A percentile compares a stretch with the other conserved stretches of the same genome.
These are phyloP conservation scores for Aristolochia fimbriata DNA, from an alignment of 164 flowering plant genomes.

Conservation along the genomic window DNA sequence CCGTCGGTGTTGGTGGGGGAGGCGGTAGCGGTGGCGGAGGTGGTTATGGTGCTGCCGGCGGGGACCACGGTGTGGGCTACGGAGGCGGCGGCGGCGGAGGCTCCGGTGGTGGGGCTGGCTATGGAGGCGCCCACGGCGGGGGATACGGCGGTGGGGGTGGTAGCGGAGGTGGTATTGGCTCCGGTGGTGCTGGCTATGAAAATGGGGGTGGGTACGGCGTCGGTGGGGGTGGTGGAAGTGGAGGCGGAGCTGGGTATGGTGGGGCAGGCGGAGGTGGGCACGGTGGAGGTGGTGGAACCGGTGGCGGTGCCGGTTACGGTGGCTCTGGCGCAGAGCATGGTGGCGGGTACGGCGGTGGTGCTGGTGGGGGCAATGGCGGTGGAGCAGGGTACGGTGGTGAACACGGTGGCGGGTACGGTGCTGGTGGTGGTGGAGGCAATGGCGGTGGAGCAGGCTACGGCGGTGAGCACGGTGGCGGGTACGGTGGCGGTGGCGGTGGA, in stretches of 20 bases:
- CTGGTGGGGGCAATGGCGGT: slow-evolving; percentile 1
- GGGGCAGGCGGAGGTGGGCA: no score
- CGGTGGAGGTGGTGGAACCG: neutral
- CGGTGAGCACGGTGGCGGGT: slow-evolving; percentile 3
- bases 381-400: slow-evolving; percentile 1
- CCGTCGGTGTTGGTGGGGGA: neutral
- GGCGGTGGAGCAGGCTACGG: slow-evolving; percentile 1
- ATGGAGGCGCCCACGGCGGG: neutral
- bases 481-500: slow-evolving; percentile 2
- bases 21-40: neutral
- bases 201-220: no score
- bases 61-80: neutral
- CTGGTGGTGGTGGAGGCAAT: slow-evolving; percentile 2
- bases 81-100: neutral
- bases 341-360: slow-evolving; percentile 1
- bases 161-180: neutral
- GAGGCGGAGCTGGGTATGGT: neutral
- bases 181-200: no score
- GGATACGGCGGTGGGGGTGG: neutral
- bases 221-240: no score
- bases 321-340: slow-evolving; percentile 3
- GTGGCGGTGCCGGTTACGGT: slow-evolving; percentile 6
- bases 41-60: neutral
- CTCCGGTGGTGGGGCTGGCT: neutral
- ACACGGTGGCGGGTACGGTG: slow-evolving; percentile 2